Percentiles rank a stretch among this genome's conserved stretches.
phyloP scores from a whole-genome alignment of 2,329 filamentous ascomycete species.

The Teratosphaeria viscida region DNA sequence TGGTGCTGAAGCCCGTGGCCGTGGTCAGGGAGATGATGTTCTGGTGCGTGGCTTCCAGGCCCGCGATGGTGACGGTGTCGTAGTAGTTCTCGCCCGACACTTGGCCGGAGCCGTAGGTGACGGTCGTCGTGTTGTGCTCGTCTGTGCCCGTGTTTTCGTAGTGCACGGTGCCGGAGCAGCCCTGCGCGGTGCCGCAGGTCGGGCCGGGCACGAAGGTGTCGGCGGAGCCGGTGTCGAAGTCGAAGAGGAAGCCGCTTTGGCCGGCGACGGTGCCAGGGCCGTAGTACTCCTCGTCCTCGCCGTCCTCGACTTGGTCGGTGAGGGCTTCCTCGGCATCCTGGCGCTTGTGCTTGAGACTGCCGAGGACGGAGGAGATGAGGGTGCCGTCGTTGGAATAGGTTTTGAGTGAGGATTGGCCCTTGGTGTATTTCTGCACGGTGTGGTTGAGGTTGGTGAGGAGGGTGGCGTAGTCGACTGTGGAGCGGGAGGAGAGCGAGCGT shows the following conservation, averaged over 20 bases:
- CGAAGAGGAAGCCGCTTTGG: slow-evolving; percentile 9
- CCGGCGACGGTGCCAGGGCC: slow-evolving; percentile 1
- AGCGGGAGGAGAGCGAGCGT: background rate
- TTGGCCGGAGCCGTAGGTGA: slow-evolving; percentile 15
- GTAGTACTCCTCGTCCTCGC: slow-evolving; percentile 3
- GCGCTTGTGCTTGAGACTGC: background rate
- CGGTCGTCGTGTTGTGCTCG: slow-evolving; percentile 13
- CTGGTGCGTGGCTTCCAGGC: slow-evolving; percentile 13
- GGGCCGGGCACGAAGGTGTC: slow-evolving; percentile 17
- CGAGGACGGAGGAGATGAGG: background rate
- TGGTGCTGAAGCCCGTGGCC: slow-evolving; percentile 14
- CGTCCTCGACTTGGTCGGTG: background rate
- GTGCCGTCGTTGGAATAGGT: background rate
- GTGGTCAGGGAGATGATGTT: slow-evolving; percentile 13
- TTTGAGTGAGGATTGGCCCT: background rate
- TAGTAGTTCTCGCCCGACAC: slow-evolving; percentile 18
- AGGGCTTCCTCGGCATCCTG: background rate
- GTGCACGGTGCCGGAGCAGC: slow-evolving; percentile 12
- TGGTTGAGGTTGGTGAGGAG: slow-evolving; percentile 1
- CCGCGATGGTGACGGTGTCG: slow-evolving; percentile 15
- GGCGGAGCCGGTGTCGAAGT: slow-evolving; percentile 16
- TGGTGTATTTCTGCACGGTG: slow-evolving; percentile 2
- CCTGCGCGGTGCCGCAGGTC: slow-evolving; percentile 10
- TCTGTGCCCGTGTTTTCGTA: slow-evolving; percentile 14
- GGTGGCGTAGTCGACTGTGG: background rate